Percentiles rank a stretch among this genome's conserved stretches.
Conservation (phyloP, 805 yeast genomes). For the Starmerella geochares region DNA sequence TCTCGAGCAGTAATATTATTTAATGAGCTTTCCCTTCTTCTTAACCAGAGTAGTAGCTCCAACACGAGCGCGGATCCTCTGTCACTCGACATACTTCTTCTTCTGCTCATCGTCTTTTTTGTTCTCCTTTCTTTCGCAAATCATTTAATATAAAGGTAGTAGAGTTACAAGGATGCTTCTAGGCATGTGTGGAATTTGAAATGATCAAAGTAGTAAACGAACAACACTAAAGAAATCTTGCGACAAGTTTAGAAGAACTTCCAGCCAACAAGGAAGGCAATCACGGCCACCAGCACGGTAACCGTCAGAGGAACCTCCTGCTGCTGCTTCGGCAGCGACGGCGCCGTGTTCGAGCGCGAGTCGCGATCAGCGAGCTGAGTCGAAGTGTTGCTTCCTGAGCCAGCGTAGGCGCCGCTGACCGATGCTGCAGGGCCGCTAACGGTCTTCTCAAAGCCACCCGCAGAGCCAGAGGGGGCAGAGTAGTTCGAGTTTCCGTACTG, state of each 20-base stretch:
- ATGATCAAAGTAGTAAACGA: background rate
- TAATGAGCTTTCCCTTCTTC: too few species aligned
- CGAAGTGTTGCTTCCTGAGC: background rate
- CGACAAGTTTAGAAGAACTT: slow-evolving; percentile 42
- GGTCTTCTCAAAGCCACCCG: slow-evolving; percentile 12
- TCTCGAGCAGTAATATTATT: too few species aligned
- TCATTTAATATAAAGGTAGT: too few species aligned
- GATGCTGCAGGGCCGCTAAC: slow-evolving; percentile 18
- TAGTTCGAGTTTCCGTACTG: background rate
- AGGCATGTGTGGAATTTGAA: background rate
- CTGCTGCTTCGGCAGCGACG: slow-evolving; percentile 16
- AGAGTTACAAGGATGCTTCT: too few species aligned
- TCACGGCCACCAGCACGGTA: slow-evolving; percentile 46
- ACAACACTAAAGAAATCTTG: background rate
- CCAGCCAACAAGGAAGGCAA: slow-evolving; percentile 59
- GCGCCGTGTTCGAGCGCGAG: background rate
- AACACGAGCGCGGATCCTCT: too few species aligned
- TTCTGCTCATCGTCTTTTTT: too few species aligned
- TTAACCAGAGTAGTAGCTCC: too few species aligned
- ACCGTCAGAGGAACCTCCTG: slow-evolving; percentile 46
- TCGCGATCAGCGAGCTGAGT: slow-evolving; percentile 4
- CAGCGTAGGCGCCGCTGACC: slow-evolving; percentile 15
- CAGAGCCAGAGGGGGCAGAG: slow-evolving; percentile 5
- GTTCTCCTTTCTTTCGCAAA: too few species aligned
- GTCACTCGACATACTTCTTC: too few species aligned